Percentiles rank a stretch among this genome's conserved stretches.
Conservation (phyloP, 192 early-diverging fungal genomes). For the Chytriomyces sp. region DNA sequence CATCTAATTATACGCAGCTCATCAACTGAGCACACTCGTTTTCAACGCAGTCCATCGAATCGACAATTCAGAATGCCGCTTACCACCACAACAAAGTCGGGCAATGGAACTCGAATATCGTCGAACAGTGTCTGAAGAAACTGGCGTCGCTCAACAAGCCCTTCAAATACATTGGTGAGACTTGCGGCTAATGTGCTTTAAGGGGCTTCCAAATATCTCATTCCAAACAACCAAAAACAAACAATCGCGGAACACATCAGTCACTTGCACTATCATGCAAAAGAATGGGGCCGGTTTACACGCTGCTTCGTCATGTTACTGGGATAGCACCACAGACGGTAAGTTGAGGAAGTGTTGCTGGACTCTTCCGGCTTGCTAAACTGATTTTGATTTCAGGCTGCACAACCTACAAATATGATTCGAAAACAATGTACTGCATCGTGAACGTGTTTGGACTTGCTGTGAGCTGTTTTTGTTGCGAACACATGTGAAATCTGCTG, state of each 20-base stretch:
- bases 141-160: constrained; percentile 71
- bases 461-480: constrained; percentile 19
- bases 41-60: constrained; percentile 62
- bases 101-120: constrained; percentile 76
- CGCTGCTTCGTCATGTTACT: constrained; percentile 75
- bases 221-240: neutral
- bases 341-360: constrained; percentile 35
- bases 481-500: too few relatives aligned
- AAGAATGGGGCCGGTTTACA: constrained; percentile 82
- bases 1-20: too few relatives aligned
- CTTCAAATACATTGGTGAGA: constrained; percentile 80
- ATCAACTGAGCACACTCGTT: constrained; percentile 4
- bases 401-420: constrained; percentile 77
- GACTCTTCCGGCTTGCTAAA: constrained; percentile 22
- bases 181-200: neutral
- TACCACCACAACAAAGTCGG: constrained; percentile 78
- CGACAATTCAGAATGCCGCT: constrained; percentile 67
- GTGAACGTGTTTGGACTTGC: constrained; percentile 79
- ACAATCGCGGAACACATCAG: constrained; percentile 25
- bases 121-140: constrained; percentile 70
- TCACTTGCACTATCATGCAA: constrained; percentile 84
- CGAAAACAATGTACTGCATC: constrained; percentile 79
- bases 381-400: constrained; percentile 53
- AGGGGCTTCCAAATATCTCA: neutral
- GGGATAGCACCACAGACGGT: constrained; percentile 78